These are phyloP conservation scores for Lojkania enalia DNA, from an alignment of 2,329 filamentous ascomycete genomes.

Conservation along the genomic window DNA sequence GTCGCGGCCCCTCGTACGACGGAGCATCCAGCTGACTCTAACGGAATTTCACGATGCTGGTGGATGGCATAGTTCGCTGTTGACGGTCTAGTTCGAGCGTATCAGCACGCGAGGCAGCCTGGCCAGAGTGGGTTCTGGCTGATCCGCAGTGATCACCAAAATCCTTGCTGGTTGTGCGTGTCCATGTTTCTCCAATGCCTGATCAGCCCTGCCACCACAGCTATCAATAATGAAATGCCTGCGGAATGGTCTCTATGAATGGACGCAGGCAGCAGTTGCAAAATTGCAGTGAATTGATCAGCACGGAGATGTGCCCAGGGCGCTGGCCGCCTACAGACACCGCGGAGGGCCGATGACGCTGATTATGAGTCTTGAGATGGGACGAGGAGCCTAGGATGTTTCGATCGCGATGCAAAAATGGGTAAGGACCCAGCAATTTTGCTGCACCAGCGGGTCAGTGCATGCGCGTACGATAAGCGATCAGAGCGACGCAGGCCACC, in stretches of 20 bases:
- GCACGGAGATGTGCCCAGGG: neutral
- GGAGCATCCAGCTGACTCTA: too few species aligned
- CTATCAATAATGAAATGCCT: constrained; percentile 25
- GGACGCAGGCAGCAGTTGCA: constrained; percentile 16
- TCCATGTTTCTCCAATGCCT: constrained; percentile 39
- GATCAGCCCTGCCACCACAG: constrained; percentile 39
- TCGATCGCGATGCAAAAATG: constrained; percentile 5
- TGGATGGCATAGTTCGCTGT: neutral
- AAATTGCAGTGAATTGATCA: constrained; percentile 25
- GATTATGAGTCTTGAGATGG: too few species aligned
- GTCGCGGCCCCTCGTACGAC: neutral
- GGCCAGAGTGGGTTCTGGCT: neutral
- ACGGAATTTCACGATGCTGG: neutral
- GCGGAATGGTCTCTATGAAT: constrained; percentile 22
- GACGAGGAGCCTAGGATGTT: neutral
- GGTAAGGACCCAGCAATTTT: neutral
- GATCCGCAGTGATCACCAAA: constrained; percentile 31
- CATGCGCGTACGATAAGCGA: neutral
- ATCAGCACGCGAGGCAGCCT: constrained; percentile 27
- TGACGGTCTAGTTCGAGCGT: constrained; percentile 12
- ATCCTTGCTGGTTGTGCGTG: constrained; percentile 33
- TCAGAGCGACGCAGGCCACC: neutral
- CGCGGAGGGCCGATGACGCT: neutral
- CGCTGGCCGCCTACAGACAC: neutral
- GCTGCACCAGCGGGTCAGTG: neutral